A percentile compares a stretch with the other conserved stretches of the same genome.
Evolutionary conservation across 1,139 yeast species (phyloP).

Genomic region (Saccharomycopsis hybrid): DNA sequence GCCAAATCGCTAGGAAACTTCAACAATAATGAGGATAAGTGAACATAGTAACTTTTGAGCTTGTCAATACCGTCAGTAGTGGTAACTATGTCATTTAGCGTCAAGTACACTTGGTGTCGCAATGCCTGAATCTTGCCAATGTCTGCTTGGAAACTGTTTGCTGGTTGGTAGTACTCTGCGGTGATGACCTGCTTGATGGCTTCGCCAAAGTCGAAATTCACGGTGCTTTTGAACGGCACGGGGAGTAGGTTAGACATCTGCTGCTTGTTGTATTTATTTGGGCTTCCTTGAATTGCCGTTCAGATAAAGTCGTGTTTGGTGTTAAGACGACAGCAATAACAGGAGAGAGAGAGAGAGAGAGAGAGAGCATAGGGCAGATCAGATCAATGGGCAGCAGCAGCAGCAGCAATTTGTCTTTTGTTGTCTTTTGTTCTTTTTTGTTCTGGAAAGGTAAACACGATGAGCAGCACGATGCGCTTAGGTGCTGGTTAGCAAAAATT

Average conservation of each 20-base stretch:
- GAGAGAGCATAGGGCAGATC: too few species aligned
- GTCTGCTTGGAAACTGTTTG: constrained; percentile 51
- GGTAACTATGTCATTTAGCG: constrained; percentile 26
- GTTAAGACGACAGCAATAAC: too few species aligned
- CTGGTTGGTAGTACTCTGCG: constrained; percentile 58
- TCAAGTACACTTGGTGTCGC: constrained; percentile 29
- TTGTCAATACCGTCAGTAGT: constrained; percentile 26
- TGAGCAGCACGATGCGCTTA: too few species aligned
- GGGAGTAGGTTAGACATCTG: constrained; percentile 29
- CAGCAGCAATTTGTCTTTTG: too few species aligned
- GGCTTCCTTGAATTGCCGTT: too few species aligned
- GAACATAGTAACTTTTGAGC: constrained; percentile 31
- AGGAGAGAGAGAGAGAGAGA: too few species aligned
- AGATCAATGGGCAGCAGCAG: too few species aligned
- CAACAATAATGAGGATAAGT: constrained; percentile 30
- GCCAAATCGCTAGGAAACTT: constrained; percentile 43
- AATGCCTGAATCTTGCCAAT: constrained; percentile 37
- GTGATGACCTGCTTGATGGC: constrained; percentile 48
- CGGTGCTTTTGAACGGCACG: constrained; percentile 51
- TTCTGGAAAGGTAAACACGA: too few species aligned
- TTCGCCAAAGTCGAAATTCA: constrained; percentile 38
- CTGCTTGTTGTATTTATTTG: too few species aligned
- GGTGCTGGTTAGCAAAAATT: too few species aligned
- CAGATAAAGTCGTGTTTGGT: too few species aligned
- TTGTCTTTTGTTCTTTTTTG: too few species aligned